A percentile compares a stretch with the other conserved stretches of the same genome.
Evolutionary conservation across 2,329 filamentous ascomycete genomes (phyloP).

Genomic region (Fusarium nanum): DNA sequence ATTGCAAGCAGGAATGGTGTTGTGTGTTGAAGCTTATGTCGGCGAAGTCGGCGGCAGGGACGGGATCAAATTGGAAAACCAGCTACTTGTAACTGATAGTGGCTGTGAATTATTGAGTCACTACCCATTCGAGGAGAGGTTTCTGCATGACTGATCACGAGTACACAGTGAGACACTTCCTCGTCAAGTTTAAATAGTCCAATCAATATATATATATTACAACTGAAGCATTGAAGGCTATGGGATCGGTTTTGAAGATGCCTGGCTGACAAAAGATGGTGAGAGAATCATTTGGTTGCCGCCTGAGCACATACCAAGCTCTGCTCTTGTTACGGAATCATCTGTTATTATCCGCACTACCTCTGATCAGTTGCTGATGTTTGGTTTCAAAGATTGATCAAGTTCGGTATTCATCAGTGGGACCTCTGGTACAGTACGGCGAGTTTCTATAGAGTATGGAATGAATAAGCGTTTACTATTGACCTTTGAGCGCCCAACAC

Average conservation of each 20-base stretch:
- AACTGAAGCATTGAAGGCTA: too few species aligned
- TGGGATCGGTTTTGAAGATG: neutral
- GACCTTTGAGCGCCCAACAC: fast-evolving
- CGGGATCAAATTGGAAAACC: neutral
- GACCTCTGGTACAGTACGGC: too few species aligned
- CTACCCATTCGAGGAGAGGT: neutral
- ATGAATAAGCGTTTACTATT: too few species aligned
- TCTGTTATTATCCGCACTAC: neutral
- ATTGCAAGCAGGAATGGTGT: neutral
- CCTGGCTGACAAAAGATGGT: neutral
- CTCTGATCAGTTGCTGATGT: too few species aligned
- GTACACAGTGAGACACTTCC: too few species aligned
- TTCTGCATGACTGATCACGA: neutral
- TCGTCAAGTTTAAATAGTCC: too few species aligned
- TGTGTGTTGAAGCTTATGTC: neutral
- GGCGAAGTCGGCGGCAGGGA: neutral
- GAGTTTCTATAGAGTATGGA: too few species aligned
- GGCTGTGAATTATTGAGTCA: neutral
- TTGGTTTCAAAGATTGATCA: too few species aligned
- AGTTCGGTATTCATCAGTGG: too few species aligned
- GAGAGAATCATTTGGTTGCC: neutral
- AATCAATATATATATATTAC: too few species aligned
- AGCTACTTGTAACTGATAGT: neutral
- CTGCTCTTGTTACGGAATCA: neutral
- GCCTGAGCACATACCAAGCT: neutral